Conservation (phyloP, 768 basidiomycete species). For the Phlegmacium glaucopus region DNA sequence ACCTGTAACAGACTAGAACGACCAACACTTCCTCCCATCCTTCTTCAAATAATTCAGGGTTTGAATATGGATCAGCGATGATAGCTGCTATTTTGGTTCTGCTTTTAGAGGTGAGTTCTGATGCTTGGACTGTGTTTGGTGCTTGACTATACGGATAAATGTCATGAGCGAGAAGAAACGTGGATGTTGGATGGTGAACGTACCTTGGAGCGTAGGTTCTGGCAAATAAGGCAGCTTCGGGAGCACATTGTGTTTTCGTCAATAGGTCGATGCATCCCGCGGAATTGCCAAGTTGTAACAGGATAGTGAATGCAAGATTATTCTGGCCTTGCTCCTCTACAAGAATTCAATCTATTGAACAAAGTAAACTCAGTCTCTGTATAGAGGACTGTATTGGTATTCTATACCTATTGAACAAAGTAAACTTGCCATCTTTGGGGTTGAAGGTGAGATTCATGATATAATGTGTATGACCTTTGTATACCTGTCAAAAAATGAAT, state of each 20-base stretch:
- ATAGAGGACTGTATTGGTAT: too few species aligned
- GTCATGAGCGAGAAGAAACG: background rate
- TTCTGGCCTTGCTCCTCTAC: conserved; percentile 79
- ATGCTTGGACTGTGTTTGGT: conserved; percentile 59
- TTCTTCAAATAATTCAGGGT: conserved; percentile 76
- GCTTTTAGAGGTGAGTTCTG: conserved; percentile 63
- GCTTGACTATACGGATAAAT: conserved; percentile 43
- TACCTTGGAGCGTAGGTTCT: conserved; percentile 90
- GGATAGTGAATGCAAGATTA: conserved; percentile 91
- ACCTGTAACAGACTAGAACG: too few species aligned
- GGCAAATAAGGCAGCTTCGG: conserved; percentile 93
- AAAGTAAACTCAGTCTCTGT: too few species aligned
- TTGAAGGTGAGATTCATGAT: conserved; percentile 99
- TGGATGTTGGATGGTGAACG: conserved; percentile 12
- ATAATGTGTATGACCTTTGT: conserved; percentile 97
- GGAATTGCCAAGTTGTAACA: conserved; percentile 83
- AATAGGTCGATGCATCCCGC: conserved; percentile 93
- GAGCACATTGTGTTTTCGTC: conserved; percentile 77
- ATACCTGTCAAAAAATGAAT: too few species aligned
- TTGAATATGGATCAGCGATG: conserved; percentile 71
- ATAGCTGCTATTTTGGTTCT: too few species aligned
- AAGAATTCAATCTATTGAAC: conserved; percentile 1
- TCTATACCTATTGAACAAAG: too few species aligned
- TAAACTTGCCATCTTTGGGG: conserved; percentile 96
- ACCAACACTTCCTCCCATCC: conserved; percentile 46